Percentiles rank a stretch among this genome's conserved stretches.
Conservation (phyloP, 2,329 filamentous ascomycete genomes). For the Xylariaceae sp. region DNA sequence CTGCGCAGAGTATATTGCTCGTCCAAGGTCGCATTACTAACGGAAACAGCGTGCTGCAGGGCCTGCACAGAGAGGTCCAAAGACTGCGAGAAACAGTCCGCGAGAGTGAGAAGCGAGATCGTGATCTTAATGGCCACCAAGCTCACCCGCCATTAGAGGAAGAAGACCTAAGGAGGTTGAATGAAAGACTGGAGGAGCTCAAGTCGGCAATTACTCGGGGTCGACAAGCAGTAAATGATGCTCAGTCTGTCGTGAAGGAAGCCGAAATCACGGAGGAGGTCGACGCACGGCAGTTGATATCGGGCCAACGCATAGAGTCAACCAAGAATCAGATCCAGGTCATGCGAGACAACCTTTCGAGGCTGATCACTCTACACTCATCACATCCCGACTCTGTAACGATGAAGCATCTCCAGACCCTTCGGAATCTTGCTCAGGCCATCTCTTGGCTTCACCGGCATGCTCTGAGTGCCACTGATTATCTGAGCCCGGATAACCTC, state of each 20-base stretch:
- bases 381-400: background rate
- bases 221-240: slow-evolving; percentile 7
- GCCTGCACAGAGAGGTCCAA: slow-evolving; percentile 8
- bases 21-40: slow-evolving; percentile 9
- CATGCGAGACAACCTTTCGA: slow-evolving; percentile 2
- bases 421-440: slow-evolving; percentile 3
- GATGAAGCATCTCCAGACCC: slow-evolving; percentile 1
- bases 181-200: slow-evolving; percentile 4
- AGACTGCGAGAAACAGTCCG: slow-evolving; percentile 3
- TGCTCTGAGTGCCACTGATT: background rate
- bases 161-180: background rate
- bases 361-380: background rate
- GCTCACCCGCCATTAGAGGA: background rate
- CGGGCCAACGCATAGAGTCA: background rate
- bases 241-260: slow-evolving; percentile 8
- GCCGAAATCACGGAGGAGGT: slow-evolving; percentile 7
- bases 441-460: slow-evolving; percentile 9
- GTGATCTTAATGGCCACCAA: background rate
- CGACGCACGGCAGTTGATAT: background rate
- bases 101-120: background rate
- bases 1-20: slow-evolving; percentile 14
- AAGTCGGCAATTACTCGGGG: slow-evolving; percentile 5
- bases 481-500: background rate
- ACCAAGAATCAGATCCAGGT: background rate
- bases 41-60: slow-evolving; percentile 1